Evolutionary conservation across 305 asterid genomes (phyloP), one percentile per base, ranked within the genome.

Genomic region (Fraxinus baroniana): DNA sequence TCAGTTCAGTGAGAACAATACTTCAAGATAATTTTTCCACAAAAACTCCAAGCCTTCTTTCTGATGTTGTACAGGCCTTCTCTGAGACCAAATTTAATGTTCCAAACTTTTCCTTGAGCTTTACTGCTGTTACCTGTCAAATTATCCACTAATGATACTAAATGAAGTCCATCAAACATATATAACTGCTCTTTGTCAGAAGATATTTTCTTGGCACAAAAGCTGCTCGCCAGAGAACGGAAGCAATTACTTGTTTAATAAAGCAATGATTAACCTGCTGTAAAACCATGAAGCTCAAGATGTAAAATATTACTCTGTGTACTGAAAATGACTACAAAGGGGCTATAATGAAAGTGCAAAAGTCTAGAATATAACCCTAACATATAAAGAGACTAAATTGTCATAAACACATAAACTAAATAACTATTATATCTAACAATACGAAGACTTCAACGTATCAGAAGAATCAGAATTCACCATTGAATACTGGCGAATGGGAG

Each of bases 1-100:
- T 85, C 78, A 94, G 76, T 66, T 91, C 91, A 0, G 79, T 79
- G 1, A 92, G 83, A n/a, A 68, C n/a, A 36, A 80, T 90, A 68
- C 89, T 90, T 57, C 97, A 95, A 3, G 90, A 92, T 18, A 94
- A 74, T 83, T 93, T 91, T 35, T 93, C 95, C 97, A 93, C 8
- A 94, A 86, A 49, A 91, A 94, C 64, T 94, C 94, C 12, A 91
- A 93, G 17, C 96, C 98, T 39, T 90, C 92, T 78, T 80, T 91
- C 86, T 94, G 97, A 79, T 93, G 98, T 49, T 86, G 33, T 89
- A 92, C 96, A 94, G 90, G 3, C 87, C 88, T 44, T 79, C 84
- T 39, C 81, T 76, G 0, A 88, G 52, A 13, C 78, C 89, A 46
- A 92, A 91, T 26, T 87, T 90, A 17, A 87, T 70, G 78, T 87